These are phyloP conservation scores for Nicotiana undulata DNA, from an alignment of 257 asterid genomes.

Conservation along the genomic window DNA sequence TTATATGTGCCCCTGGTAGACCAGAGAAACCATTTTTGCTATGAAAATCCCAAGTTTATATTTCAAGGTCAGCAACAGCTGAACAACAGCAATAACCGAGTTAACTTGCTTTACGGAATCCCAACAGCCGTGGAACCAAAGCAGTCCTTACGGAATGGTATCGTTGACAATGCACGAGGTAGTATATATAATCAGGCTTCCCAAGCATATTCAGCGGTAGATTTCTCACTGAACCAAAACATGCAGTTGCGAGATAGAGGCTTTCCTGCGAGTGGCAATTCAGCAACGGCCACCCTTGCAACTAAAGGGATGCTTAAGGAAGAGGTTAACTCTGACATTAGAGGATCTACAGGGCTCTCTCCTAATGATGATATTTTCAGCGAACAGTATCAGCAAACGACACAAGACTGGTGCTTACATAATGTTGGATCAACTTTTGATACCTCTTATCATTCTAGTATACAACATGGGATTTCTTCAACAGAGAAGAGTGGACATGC, in stretches of 20 bases:
- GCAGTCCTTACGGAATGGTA: conserved; percentile 40
- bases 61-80: conserved; percentile 40
- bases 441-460: conserved; percentile 21
- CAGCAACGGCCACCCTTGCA: conserved; percentile 26
- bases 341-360: too few relatives aligned
- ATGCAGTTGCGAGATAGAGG: conserved; percentile 21
- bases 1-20: conserved; percentile 36
- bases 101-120: conserved; percentile 67
- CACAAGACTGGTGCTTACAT: conserved; percentile 47
- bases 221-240: conserved; percentile 42
- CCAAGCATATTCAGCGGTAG: conserved; percentile 30
- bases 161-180: conserved; percentile 23
- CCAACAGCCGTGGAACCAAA: conserved; percentile 73
- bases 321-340: conserved; percentile 23
- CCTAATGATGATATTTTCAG: conserved; percentile 23
- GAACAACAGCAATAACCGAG: conserved; percentile 33
- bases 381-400: conserved; percentile 32
- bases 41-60: conserved; percentile 43
- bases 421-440: conserved; percentile 35
- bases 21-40: conserved; percentile 60
- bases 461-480: conserved; percentile 29
- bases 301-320: conserved; percentile 29
- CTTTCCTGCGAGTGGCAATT: conserved; percentile 27
- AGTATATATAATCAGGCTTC: conserved; percentile 23
- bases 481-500: conserved; percentile 27